Base-by-base conservation (phyloP, 352 stramenopile species). In the Phytopythium delawarense region DNA sequence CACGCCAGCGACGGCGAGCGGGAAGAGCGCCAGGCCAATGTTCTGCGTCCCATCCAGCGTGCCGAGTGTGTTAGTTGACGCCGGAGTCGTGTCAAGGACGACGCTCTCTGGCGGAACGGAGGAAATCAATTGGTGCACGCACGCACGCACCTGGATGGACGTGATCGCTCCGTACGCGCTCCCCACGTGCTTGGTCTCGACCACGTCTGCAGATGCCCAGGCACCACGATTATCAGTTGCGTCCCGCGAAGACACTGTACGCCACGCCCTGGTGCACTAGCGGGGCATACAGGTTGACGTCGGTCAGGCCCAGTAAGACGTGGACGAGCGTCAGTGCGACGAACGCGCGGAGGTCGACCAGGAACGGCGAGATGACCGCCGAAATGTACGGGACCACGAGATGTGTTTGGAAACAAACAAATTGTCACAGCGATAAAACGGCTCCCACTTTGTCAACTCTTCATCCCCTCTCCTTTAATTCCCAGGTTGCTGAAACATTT, bases 371-470 rank as follows among this genome's bases (percentile, higher is more conserved):
- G 39, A 97, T 81, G 28, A 88, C 67, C 52, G 89, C 91, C 25
- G 90, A 97, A 42, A 97, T 82, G 70, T 98, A 98, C 39, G 93
- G 94, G 50, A 98, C n/a, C n/a, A n/a, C n/a, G n/a, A n/a, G n/a
- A n/a, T n/a, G n/a, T n/a, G n/a, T n/a, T n/a, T n/a, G n/a, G n/a
- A n/a, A n/a, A n/a, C n/a, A n/a, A n/a, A n/a, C n/a, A n/a, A n/a
- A n/a, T n/a, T 49, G 44, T 25, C 44, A 49, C 44, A 49, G 44
- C 20, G n/a, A 11, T 49, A 28, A 49, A 28, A 21, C 6, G 4
- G 44, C 40, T 49, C 11, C 20, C 3, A 13, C 20, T 16, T 49
- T n/a, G 44, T 30, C 21, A 49, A 49, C 0, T n/a, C 44, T 2
- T 16, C 6, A 7, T 16, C 44, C 2, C 44, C 15, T n/a, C n/a